Conservation (phyloP, 2,329 filamentous ascomycete species). For the Hirsutella rhossiliensis region DNA sequence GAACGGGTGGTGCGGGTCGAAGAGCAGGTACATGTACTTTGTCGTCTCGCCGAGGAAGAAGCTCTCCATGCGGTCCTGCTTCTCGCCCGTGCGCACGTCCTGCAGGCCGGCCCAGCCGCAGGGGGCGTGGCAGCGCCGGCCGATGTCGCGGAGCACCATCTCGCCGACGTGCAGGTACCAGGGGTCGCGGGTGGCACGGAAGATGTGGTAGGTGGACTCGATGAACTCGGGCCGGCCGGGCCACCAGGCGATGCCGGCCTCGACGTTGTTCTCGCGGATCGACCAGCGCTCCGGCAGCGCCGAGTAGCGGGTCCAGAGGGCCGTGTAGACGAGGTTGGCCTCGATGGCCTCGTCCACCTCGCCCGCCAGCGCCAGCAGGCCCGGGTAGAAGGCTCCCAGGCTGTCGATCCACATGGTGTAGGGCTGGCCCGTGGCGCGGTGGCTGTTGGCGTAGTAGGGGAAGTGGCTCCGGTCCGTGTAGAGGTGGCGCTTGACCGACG, state of each 20-base stretch:
- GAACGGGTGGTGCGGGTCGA: conserved; percentile 73
- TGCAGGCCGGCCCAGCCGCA: conserved; percentile 92
- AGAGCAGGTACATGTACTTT: conserved; percentile 90
- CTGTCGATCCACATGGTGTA: conserved; percentile 94
- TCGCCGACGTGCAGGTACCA: conserved; percentile 96
- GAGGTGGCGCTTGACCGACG: conserved; percentile 81
- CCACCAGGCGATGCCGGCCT: conserved; percentile 87
- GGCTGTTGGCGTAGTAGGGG: conserved; percentile 86
- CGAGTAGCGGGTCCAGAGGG: conserved; percentile 90
- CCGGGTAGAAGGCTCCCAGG: conserved; percentile 88
- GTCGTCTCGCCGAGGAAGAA: conserved; percentile 96
- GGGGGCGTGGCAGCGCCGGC: conserved; percentile 73
- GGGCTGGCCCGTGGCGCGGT: conserved; percentile 76
- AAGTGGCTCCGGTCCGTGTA: conserved; percentile 67
- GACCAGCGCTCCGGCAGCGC: conserved; percentile 93
- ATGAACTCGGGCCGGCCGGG: conserved; percentile 92
- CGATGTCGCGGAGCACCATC: conserved; percentile 86
- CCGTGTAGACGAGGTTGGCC: conserved; percentile 81
- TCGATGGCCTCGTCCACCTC: conserved; percentile 85
- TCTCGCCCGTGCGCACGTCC: conserved; percentile 70
- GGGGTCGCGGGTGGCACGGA: conserved; percentile 81
- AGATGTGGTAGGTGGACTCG: conserved; percentile 94
- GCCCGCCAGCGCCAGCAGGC: conserved; percentile 72
- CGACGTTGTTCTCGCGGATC: conserved; percentile 68
- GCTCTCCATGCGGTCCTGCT: conserved; percentile 93